phyloP scores from a whole-genome alignment of 2,329 filamentous ascomycete genomes.

The Aspergillus spinulosporus region DNA sequence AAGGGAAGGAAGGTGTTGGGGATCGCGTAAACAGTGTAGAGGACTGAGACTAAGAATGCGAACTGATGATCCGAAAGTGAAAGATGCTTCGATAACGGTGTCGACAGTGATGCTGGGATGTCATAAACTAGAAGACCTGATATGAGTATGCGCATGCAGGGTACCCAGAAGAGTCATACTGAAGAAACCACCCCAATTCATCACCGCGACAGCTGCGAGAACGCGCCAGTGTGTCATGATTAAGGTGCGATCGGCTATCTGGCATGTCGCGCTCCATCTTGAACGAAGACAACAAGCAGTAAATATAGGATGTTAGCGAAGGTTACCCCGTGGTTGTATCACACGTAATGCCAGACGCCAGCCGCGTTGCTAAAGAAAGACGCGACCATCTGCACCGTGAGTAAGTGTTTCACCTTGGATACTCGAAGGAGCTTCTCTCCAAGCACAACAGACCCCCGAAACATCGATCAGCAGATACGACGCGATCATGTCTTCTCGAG shows the following conservation, averaged over 20 bases:
- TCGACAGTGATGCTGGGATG: conserved; percentile 6
- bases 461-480: not conserved
- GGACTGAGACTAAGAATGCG: conserved; percentile 6
- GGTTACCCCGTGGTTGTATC: not conserved
- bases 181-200: conserved; percentile 3
- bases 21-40: conserved; percentile 8
- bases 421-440: not conserved
- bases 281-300: not conserved
- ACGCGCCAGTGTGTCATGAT: conserved; percentile 10
- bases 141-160: not conserved
- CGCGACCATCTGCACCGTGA: not conserved
- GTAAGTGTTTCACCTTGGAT: not conserved
- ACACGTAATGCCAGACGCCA: not conserved
- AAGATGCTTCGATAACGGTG: conserved; percentile 1
- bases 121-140: conserved; percentile 2
- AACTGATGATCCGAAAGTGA: conserved; percentile 4
- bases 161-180: not conserved
- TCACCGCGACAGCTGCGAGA: conserved; percentile 1
- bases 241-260: not conserved
- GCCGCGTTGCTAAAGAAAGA: not conserved
- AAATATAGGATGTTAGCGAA: not conserved
- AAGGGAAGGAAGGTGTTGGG: conserved; percentile 11
- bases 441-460: not conserved
- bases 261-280: not conserved
- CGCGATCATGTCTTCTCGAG: not conserved